These are phyloP conservation scores for Phytopythium ostracodes DNA, from an alignment of 352 stramenopile genomes.

Conservation along the genomic window DNA sequence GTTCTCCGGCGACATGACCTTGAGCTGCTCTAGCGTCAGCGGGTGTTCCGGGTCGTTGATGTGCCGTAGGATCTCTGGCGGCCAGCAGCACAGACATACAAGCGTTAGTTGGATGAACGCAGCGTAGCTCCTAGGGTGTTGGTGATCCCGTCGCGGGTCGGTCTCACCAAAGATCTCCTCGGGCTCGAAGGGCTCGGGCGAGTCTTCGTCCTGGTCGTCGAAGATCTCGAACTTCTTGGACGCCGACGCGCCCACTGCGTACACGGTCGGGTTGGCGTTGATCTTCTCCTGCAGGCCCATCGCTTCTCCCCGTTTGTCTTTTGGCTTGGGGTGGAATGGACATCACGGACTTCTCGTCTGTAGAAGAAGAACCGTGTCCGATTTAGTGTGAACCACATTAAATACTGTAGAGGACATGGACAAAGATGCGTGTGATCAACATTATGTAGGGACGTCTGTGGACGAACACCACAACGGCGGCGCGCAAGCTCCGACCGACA, in stretches of 20 bases:
- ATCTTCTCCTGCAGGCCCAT: slow-evolving; percentile 83
- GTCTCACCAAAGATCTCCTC: slow-evolving; percentile 79
- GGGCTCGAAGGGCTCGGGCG: slow-evolving; percentile 72
- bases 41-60: slow-evolving; percentile 94
- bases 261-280: slow-evolving; percentile 87
- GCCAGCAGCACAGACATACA: neutral
- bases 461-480: too few relatives aligned
- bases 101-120: neutral
- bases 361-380: too few relatives aligned
- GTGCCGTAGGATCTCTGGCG: slow-evolving; percentile 78
- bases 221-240: slow-evolving; percentile 65
- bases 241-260: slow-evolving; percentile 55
- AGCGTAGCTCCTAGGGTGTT: too few relatives aligned
- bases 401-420: too few relatives aligned
- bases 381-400: neutral
- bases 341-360: too few relatives aligned
- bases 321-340: too few relatives aligned
- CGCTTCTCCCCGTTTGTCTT: slow-evolving; percentile 1
- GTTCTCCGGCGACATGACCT: slow-evolving; percentile 90
- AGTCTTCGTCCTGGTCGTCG: slow-evolving; percentile 54
- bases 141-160: too few relatives aligned
- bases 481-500: too few relatives aligned
- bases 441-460: too few relatives aligned
- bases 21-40: slow-evolving; percentile 92
- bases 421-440: too few relatives aligned